phyloP scores from a whole-genome alignment of 2,329 filamentous ascomycete species.

The Neofusicoccum parvum region DNA sequence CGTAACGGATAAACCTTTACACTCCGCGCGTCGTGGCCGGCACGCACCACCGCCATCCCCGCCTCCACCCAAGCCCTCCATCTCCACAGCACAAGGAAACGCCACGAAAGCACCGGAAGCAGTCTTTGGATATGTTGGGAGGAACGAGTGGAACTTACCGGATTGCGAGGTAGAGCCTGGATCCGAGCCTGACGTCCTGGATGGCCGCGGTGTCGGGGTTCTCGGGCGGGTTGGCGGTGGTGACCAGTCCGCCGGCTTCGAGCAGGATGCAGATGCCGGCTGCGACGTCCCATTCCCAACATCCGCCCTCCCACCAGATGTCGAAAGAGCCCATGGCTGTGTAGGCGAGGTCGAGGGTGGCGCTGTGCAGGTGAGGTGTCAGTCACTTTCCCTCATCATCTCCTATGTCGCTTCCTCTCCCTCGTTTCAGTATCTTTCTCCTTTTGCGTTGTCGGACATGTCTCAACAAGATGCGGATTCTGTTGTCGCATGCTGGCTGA shows the following conservation, averaged over 20 bases:
- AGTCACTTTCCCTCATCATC: not conserved
- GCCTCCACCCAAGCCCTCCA: not conserved
- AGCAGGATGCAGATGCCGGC: conserved; percentile 72
- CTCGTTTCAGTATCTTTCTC: too few species aligned
- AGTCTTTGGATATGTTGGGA: not conserved
- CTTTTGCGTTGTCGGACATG: too few species aligned
- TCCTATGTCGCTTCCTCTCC: too few species aligned
- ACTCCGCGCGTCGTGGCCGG: not conserved
- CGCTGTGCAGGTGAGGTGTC: conserved; percentile 46
- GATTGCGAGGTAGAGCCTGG: conserved; percentile 71
- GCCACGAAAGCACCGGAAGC: not conserved
- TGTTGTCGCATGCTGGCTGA: too few species aligned
- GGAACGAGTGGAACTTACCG: conserved; percentile 45
- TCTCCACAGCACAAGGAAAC: conserved; percentile 20
- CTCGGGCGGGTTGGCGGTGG: conserved; percentile 70
- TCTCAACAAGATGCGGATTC: too few species aligned
- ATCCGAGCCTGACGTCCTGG: conserved; percentile 63
- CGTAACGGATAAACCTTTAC: conserved; percentile 20
- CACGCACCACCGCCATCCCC: not conserved
- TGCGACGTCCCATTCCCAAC: conserved; percentile 82
- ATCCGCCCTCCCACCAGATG: conserved; percentile 82
- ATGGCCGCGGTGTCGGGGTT: conserved; percentile 59
- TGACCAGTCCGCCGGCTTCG: conserved; percentile 74
- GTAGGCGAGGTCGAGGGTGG: conserved; percentile 74
- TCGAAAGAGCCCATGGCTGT: conserved; percentile 75